Percentiles rank a stretch among this genome's conserved stretches.
These are phyloP conservation scores for Trichoderma aggressivum DNA, from an alignment of 2,329 filamentous ascomycete species.

Conservation along the genomic window DNA sequence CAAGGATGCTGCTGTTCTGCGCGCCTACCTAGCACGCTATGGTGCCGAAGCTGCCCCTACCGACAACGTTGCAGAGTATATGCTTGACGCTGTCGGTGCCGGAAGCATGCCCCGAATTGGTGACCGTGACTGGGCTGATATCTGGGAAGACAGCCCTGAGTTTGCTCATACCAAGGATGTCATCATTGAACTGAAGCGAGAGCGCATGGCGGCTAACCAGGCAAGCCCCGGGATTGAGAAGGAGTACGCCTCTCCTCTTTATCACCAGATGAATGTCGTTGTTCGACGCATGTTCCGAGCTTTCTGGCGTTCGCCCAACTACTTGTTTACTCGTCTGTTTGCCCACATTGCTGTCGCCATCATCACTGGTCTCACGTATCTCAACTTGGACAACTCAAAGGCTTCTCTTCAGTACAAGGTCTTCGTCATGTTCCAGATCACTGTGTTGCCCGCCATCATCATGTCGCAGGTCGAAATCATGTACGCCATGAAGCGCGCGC, in stretches of 20 bases:
- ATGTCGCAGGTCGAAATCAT: conserved; percentile 77
- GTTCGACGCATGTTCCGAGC: conserved; percentile 69
- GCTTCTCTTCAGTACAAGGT: conserved; percentile 78
- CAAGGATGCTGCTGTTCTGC: conserved; percentile 66
- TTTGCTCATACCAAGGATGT: conserved; percentile 62
- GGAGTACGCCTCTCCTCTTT: conserved; percentile 78
- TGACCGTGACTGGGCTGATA: conserved; percentile 73
- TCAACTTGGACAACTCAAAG: conserved; percentile 73
- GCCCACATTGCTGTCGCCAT: conserved; percentile 77
- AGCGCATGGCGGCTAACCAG: conserved; percentile 44
- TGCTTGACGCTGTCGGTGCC: conserved; percentile 81
- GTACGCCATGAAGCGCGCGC: conserved; percentile 73
- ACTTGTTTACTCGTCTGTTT: conserved; percentile 83
- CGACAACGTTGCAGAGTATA: conserved; percentile 69
- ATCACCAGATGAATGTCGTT: conserved; percentile 76
- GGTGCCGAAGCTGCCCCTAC: conserved; percentile 57
- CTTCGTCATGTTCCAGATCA: conserved; percentile 88
- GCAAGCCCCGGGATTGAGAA: conserved; percentile 56
- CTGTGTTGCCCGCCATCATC: conserved; percentile 78
- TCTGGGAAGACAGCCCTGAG: conserved; percentile 73
- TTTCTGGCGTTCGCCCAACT: conserved; percentile 85
- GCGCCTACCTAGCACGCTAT: conserved; percentile 58
- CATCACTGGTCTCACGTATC: conserved; percentile 74
- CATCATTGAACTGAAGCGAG: conserved; percentile 63
- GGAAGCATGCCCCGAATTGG: conserved; percentile 70